phyloP scores from a whole-genome alignment of 441 rosid genomes.

The Dalechampia spathulata region DNA sequence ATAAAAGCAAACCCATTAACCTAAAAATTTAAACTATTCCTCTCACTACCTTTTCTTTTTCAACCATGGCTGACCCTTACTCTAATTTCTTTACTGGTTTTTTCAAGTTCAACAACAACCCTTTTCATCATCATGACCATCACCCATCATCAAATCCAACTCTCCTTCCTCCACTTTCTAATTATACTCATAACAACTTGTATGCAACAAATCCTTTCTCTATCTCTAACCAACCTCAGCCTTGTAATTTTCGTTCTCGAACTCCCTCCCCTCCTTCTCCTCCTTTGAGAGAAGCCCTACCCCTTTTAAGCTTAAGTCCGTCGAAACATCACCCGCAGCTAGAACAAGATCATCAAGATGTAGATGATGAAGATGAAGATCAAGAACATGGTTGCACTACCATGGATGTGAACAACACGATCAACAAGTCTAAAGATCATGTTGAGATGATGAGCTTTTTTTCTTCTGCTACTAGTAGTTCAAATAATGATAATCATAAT shows the following conservation, averaged over 20 bases:
- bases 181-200: slow-evolving; percentile 5
- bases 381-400: slow-evolving; percentile 32
- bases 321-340: slow-evolving; percentile 47
- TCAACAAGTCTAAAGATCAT: slow-evolving; percentile 21
- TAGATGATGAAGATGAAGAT: slow-evolving; percentile 24
- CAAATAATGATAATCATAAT: background rate
- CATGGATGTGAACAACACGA: slow-evolving; percentile 53
- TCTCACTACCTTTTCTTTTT: slow-evolving; percentile 5
- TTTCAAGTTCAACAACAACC: slow-evolving; percentile 36
- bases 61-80: slow-evolving; percentile 72
- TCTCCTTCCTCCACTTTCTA: slow-evolving; percentile 3
- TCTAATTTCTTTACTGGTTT: slow-evolving; percentile 65
- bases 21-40: slow-evolving; percentile 23
- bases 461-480: background rate
- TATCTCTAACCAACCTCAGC: slow-evolving; percentile 13
- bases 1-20: slow-evolving; percentile 41
- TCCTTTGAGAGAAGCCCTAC: slow-evolving; percentile 81
- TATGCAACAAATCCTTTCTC: slow-evolving; percentile 11
- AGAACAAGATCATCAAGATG: slow-evolving; percentile 13
- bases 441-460: slow-evolving; percentile 14
- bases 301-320: slow-evolving; percentile 70
- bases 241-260: slow-evolving; percentile 17
- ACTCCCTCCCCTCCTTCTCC: slow-evolving; percentile 59
- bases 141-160: slow-evolving; percentile 25
- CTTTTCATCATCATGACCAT: slow-evolving; percentile 24